phyloP scores from a whole-genome alignment of 495 filamentous ascomycete genomes.

The Cairneyella variabilis region DNA sequence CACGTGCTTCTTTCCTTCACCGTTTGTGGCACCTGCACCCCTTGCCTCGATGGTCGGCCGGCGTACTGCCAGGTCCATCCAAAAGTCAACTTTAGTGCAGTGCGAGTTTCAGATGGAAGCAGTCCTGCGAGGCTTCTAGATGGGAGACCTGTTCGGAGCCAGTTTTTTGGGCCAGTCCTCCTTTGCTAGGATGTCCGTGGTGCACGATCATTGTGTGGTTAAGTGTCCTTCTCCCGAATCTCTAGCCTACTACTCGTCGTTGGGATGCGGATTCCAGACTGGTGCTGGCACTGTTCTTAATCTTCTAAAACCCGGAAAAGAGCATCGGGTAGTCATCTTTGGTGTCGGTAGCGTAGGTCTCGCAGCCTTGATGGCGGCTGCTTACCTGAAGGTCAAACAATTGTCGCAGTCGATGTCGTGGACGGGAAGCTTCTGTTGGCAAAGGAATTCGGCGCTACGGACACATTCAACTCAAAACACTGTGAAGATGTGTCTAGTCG shows the following conservation, averaged over 20 bases:
- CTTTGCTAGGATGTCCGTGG: slow-evolving; percentile 32
- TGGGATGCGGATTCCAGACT: slow-evolving; percentile 40
- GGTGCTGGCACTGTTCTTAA: slow-evolving; percentile 38
- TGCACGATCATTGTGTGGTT: slow-evolving; percentile 30
- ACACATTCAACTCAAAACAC: too few species aligned
- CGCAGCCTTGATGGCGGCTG: slow-evolving; percentile 34
- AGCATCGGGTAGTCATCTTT: slow-evolving; percentile 30
- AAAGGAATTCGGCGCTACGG: too few species aligned
- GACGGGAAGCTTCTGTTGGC: too few species aligned
- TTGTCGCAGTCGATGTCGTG: too few species aligned
- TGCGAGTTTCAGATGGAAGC: slow-evolving; percentile 10
- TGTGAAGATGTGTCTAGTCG: too few species aligned
- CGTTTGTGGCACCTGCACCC: slow-evolving; percentile 29
- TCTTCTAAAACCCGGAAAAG: slow-evolving; percentile 25
- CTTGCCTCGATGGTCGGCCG: slow-evolving; percentile 25
- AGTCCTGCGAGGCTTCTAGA: slow-evolving; percentile 19
- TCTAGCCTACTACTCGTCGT: slow-evolving; percentile 31
- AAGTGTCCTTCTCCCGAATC: slow-evolving; percentile 29
- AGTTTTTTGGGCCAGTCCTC: slow-evolving; percentile 44
- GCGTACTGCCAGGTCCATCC: slow-evolving; percentile 31
- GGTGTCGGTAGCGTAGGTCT: slow-evolving; percentile 41
- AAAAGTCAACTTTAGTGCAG: slow-evolving; percentile 29
- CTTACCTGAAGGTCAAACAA: too few species aligned
- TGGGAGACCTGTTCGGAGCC: slow-evolving; percentile 28
- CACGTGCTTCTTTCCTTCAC: slow-evolving; percentile 36